Percentiles rank a stretch among this genome's conserved stretches.
phyloP scores from a whole-genome alignment of 2,329 filamentous ascomycete genomes.

The Penicillium sp. region DNA sequence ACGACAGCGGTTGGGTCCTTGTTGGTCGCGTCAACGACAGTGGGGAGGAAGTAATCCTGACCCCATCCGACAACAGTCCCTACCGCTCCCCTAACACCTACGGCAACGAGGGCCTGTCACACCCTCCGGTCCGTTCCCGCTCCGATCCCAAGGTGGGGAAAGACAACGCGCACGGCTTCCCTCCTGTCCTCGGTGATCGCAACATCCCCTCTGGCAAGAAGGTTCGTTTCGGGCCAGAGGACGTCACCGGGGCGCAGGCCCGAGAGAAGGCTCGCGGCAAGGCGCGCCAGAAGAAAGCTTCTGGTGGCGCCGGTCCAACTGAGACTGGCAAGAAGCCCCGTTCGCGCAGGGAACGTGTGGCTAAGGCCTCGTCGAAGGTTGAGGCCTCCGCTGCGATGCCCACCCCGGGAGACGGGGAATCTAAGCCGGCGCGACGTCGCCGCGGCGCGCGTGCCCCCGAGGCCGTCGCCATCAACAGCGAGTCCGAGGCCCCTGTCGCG shows the following conservation, averaged over 20 bases:
- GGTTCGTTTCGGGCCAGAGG: constrained; percentile 8
- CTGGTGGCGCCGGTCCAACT: neutral
- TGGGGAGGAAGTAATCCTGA: constrained; percentile 16
- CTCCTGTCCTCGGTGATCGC: constrained; percentile 18
- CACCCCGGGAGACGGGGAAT: no score
- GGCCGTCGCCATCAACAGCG: no score
- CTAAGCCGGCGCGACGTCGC: no score
- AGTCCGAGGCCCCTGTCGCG: no score
- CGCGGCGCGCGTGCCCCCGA: no score
- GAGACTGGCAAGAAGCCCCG: constrained; percentile 8
- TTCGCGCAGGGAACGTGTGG: constrained; percentile 2
- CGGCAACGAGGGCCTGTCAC: constrained; percentile 12
- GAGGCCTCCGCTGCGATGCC: no score
- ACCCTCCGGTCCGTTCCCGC: constrained; percentile 15
- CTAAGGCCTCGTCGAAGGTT: no score
- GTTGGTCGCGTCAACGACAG: constrained; percentile 13
- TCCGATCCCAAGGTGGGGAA: constrained; percentile 8
- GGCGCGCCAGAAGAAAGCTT: constrained; percentile 2
- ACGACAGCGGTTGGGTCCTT: constrained; percentile 9
- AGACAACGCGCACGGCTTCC: constrained; percentile 13
- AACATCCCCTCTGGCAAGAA: constrained; percentile 12
- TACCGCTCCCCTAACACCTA: constrained; percentile 16
- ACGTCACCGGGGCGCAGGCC: constrained; percentile 12
- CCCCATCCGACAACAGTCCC: constrained; percentile 5
- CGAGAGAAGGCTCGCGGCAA: constrained; percentile 4